Evolutionary conservation across 352 stramenopile genomes (phyloP), one percentile per base, ranked within the genome.

Genomic region (Pythium aristosporum): DNA sequence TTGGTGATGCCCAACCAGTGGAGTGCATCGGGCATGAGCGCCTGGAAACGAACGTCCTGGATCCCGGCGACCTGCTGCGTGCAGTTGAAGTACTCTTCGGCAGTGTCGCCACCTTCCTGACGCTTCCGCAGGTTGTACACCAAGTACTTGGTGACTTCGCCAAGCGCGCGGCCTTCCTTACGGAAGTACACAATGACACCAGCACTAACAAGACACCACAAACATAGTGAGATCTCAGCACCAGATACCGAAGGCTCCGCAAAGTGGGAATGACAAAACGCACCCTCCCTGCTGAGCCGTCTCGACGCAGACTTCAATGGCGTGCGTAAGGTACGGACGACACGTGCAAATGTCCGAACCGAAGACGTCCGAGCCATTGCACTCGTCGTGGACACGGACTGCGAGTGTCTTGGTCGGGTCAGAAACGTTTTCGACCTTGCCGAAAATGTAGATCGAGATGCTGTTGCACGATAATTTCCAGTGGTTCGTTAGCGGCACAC

Each of bases 41-140:
- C 96, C 76, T 99, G 97, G 74, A 99, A 99, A 30, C 97, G 88
- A 39, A 98, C 97, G 67, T 99, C 97, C 67, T 99, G 92, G 51
- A 99, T 97, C 42, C 96, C 96, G 20, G 96, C 96, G 42, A 99
- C 97, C 61, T 97, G 87, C 73, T 99, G 93, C 25, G 97, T 99
- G 78, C 97, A 99, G 71, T 98, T 97, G 80, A 99, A 99, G 83
- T 99, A 99, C 62, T 98, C 95, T 62, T 97, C 95, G 1, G 97
- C 97, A 41, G 85, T 94, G 75, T 99, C 97, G 51, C 96, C 97
- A 18, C 97, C 97, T 67, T 99, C 89, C 64, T 99, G 97, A 39
- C 97, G 91, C 83, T 99, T 99, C 49, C 97, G 89, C 48, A 98
- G 90, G 77, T 99, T 99, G 88, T 99, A 99, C 18, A 99, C 97